Evolutionary conservation across 768 basidiomycete species (phyloP).

Genomic region (Lentinula sp.): DNA sequence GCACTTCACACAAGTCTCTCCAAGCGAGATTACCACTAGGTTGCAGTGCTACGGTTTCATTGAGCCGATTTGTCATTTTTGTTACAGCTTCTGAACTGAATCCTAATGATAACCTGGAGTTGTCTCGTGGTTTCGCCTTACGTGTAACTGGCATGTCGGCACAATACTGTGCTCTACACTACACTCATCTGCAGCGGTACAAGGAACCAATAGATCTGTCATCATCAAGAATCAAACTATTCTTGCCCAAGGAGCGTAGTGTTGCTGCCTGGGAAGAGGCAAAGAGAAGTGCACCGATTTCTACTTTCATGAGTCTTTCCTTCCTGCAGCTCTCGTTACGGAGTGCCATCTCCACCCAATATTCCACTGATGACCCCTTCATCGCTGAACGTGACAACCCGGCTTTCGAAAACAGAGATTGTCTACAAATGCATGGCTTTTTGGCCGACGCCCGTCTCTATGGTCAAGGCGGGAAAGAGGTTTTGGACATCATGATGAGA

Average conservation of each 20-base stretch:
- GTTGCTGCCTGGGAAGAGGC: constrained; percentile 39
- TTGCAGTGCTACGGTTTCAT: constrained; percentile 45
- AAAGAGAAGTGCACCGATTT: constrained; percentile 19
- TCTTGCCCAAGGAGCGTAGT: constrained; percentile 45
- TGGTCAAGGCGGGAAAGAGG: constrained; percentile 24
- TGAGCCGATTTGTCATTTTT: constrained; percentile 60
- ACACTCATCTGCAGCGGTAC: constrained; percentile 30
- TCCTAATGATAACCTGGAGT: constrained; percentile 55
- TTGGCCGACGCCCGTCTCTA: constrained; percentile 8
- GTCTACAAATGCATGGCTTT: constrained; percentile 29
- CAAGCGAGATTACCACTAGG: constrained; percentile 48
- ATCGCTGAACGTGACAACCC: constrained; percentile 49
- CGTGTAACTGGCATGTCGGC: constrained; percentile 44
- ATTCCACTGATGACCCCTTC: constrained; percentile 61
- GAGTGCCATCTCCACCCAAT: constrained; percentile 59
- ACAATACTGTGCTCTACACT: constrained; percentile 49
- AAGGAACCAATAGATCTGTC: constrained; percentile 28
- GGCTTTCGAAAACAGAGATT: constrained; percentile 33
- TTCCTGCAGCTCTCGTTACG: constrained; percentile 48
- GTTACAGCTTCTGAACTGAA: constrained; percentile 80
- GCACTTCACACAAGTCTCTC: constrained; percentile 14
- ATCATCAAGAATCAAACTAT: constrained; percentile 46
- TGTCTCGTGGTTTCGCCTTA: constrained; percentile 65
- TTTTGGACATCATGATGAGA: constrained; percentile 39
- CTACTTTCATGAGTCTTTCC: constrained; percentile 35